phyloP scores from a whole-genome alignment of 208 protist genomes.

The Acanthamoeba healyi region DNA sequence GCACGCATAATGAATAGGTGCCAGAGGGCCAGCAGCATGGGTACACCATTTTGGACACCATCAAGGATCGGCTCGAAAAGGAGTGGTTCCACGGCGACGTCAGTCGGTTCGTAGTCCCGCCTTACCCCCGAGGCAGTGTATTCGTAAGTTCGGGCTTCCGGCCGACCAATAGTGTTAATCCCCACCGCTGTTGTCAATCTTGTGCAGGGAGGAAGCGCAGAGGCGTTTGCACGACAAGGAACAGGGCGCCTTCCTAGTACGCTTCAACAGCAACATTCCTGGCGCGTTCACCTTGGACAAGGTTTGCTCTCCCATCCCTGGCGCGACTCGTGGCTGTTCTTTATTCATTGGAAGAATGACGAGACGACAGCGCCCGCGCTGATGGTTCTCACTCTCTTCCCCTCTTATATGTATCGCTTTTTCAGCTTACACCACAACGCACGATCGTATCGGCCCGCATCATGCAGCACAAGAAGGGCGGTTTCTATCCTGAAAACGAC shows the following conservation, averaged over 20 bases:
- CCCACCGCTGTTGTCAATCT: no score
- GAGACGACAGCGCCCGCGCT: no score
- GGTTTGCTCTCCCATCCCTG: no score
- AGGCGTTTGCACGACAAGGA: conserved; percentile 69
- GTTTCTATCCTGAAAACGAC: conserved; percentile 44
- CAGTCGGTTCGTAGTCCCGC: conserved; percentile 36
- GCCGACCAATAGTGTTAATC: no score
- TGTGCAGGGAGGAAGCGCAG: conserved; percentile 54
- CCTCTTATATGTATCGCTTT: background rate
- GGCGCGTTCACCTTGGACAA: conserved; percentile 59
- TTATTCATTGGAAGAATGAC: no score
- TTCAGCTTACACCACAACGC: conserved; percentile 27
- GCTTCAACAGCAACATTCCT: conserved; percentile 68
- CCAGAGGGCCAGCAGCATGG: background rate
- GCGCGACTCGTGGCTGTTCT: no score
- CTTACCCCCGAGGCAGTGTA: no score
- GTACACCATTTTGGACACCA: conserved; percentile 32
- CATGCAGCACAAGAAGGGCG: conserved; percentile 51
- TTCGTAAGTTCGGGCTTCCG: no score
- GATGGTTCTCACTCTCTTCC: background rate
- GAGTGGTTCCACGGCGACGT: conserved; percentile 69
- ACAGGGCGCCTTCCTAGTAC: conserved; percentile 36
- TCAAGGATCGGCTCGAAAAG: conserved; percentile 17
- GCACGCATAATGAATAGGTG: no score
- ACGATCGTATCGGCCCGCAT: conserved; percentile 57